Evolutionary conservation across 768 basidiomycete species (phyloP), one percentile per base, ranked within the genome.

Genomic region (Boletus vermiculosoides): DNA sequence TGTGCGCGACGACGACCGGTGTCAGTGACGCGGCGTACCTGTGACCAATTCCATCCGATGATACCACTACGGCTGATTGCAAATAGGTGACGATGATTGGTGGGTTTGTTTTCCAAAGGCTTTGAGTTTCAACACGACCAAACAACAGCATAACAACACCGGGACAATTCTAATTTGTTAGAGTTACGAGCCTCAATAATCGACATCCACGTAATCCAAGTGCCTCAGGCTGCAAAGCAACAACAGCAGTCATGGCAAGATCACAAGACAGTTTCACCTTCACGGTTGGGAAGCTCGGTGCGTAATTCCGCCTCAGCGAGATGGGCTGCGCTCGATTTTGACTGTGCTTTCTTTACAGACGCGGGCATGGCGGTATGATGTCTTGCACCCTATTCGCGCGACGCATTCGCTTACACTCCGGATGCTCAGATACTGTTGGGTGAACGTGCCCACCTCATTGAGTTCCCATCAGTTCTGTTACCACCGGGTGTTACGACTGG

Each of bases 251-350:
- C 45, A 77, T 75, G 75, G 60, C 66, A 25, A 72, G 70, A 54
- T 64, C 77, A 25, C 74, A 77, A 56, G 90, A 91, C 44, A 87
- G 85, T 71, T 92, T 90, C 68, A 93, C 83, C 18, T 98, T 97
- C 63, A 97, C 94, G 0, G 91, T 98, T 11, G 94, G 94, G 53
- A 98, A 98, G 78, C 87, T 97, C 47, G 94, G 94, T 92, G 70
- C 63, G 86, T 76, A 5, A 1, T 37, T 15, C 12, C n/a, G 23
- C n/a, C 42, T 37, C 37, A 18, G 41, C 31, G 51, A 42, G 41
- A 30, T 18, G 30, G 41, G 23, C 50, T 54, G 55, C 59, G 40
- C 30, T 57, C 31, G 23, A 57, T 54, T 44, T 50, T 63, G 39
- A 63, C 56, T 22, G 41, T 52, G 8, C 37, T 47, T 15, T 31